These are phyloP conservation scores for Albugo candida DNA, from an alignment of 352 stramenopile genomes.

Conservation along the genomic window DNA sequence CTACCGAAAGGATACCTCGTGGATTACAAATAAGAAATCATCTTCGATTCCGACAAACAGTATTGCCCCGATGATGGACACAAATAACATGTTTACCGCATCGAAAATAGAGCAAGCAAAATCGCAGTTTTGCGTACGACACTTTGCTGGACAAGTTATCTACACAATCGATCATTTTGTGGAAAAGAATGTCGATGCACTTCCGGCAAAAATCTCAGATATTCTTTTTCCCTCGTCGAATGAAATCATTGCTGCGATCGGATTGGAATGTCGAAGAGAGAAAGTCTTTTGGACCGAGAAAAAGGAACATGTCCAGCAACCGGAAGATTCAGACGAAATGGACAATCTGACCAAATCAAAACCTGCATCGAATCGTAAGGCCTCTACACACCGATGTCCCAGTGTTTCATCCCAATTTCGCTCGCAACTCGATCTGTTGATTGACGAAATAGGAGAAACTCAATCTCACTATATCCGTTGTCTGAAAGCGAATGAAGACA, in stretches of 20 bases:
- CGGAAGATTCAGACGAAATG: slow-evolving; percentile 1
- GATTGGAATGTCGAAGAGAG: slow-evolving; percentile 13
- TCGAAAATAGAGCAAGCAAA: slow-evolving; percentile 75
- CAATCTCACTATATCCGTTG: slow-evolving; percentile 97
- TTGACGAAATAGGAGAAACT: slow-evolving; percentile 86
- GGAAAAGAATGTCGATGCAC: slow-evolving; percentile 71
- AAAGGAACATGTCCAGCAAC: slow-evolving; percentile 2
- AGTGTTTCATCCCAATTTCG: slow-evolving; percentile 86
- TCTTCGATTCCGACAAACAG: not conserved
- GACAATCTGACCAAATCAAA: not conserved
- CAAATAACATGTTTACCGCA: slow-evolving; percentile 34
- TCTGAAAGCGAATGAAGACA: slow-evolving; percentile 95
- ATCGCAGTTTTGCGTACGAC: slow-evolving; percentile 57
- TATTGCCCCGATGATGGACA: too few relatives aligned
- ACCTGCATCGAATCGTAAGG: slow-evolving; percentile 17
- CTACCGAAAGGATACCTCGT: not conserved
- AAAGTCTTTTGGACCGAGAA: slow-evolving; percentile 1
- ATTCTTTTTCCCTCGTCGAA: slow-evolving; percentile 41
- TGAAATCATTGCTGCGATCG: slow-evolving; percentile 24
- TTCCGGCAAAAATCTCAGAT: slow-evolving; percentile 36
- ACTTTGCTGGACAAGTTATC: slow-evolving; percentile 60
- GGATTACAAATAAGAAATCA: not conserved
- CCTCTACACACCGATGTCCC: slow-evolving; percentile 7
- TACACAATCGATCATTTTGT: slow-evolving; percentile 69
- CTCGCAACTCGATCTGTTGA: slow-evolving; percentile 84